phyloP scores from a whole-genome alignment of 331 rosid species.

The Pyracantha coccinea region DNA sequence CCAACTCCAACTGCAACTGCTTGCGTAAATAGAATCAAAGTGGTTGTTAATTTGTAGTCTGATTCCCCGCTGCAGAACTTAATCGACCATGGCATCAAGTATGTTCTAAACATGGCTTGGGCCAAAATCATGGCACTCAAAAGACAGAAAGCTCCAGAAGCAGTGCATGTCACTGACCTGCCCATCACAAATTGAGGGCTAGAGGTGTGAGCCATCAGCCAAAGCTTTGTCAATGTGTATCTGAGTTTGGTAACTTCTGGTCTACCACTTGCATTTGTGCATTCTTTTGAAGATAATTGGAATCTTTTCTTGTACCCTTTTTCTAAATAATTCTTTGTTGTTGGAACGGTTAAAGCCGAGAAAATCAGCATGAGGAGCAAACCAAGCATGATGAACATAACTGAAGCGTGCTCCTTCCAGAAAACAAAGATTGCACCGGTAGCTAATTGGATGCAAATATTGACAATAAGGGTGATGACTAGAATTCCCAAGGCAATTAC shows the following conservation, averaged over 20 bases:
- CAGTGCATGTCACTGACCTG: constrained; percentile 73
- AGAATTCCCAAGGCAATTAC: constrained; percentile 67
- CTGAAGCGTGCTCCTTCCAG: constrained; percentile 49
- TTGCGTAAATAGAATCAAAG: constrained; percentile 51
- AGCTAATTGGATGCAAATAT: constrained; percentile 61
- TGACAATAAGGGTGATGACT: constrained; percentile 66
- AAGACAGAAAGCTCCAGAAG: constrained; percentile 82
- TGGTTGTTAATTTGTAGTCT: constrained; percentile 69
- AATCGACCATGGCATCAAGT: constrained; percentile 40
- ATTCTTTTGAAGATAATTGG: constrained; percentile 33
- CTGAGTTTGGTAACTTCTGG: constrained; percentile 16
- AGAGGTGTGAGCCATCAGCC: constrained; percentile 86
- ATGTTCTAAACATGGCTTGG: constrained; percentile 57
- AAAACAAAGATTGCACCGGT: constrained; percentile 79
- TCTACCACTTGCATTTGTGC: background rate
- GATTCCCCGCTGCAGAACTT: constrained; percentile 57
- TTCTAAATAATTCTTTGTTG: constrained; percentile 46
- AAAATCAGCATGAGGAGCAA: constrained; percentile 43
- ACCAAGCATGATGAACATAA: constrained; percentile 59
- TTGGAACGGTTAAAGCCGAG: constrained; percentile 53
- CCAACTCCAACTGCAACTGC: constrained; percentile 61
- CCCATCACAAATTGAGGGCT: constrained; percentile 87
- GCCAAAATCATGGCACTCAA: constrained; percentile 44
- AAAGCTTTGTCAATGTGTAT: constrained; percentile 38
- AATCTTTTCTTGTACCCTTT: constrained; percentile 26